Percentiles rank a stretch among this genome's conserved stretches.
Conservation (phyloP, 768 basidiomycete genomes). For the Hirschioporus abietinus region DNA sequence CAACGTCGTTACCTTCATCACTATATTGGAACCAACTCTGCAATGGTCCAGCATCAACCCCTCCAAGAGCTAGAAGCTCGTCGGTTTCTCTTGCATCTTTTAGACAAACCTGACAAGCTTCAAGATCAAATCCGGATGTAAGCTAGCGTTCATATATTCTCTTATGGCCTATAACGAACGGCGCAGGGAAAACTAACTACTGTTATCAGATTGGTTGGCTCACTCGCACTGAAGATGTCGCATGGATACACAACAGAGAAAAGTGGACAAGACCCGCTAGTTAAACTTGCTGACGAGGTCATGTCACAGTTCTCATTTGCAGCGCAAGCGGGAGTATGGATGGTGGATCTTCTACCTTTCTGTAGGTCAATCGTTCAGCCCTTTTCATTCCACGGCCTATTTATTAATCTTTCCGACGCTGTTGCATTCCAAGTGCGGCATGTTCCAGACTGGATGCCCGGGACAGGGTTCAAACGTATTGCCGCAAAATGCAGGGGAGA, state of each 20-base stretch:
- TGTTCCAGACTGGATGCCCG: slow-evolving; percentile 17
- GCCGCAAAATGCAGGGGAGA: neutral
- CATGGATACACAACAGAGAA: neutral
- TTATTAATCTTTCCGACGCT: neutral
- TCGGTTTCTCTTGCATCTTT: slow-evolving; percentile 24
- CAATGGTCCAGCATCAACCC: slow-evolving; percentile 20
- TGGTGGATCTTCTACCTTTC: neutral
- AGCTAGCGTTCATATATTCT: slow-evolving; percentile 15
- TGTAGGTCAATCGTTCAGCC: neutral
- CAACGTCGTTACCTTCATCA: too few relatives aligned
- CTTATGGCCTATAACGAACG: too few relatives aligned
- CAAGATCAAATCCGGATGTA: slow-evolving; percentile 26
- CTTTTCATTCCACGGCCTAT: neutral
- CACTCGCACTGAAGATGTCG: slow-evolving; percentile 6
- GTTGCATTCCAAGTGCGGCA: slow-evolving; percentile 13
- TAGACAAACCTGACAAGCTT: slow-evolving; percentile 20
- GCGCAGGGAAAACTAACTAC: too few relatives aligned
- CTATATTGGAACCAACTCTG: slow-evolving; percentile 18
- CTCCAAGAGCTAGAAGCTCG: slow-evolving; percentile 26
- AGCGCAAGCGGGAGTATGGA: neutral
- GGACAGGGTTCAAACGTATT: slow-evolving; percentile 12
- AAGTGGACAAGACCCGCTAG: neutral
- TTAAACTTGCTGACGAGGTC: neutral
- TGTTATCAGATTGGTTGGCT: slow-evolving; percentile 4
- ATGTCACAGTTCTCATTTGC: neutral